Conservation (phyloP, 2,329 filamentous ascomycete genomes). For the Trichophyton schoenleinii region DNA sequence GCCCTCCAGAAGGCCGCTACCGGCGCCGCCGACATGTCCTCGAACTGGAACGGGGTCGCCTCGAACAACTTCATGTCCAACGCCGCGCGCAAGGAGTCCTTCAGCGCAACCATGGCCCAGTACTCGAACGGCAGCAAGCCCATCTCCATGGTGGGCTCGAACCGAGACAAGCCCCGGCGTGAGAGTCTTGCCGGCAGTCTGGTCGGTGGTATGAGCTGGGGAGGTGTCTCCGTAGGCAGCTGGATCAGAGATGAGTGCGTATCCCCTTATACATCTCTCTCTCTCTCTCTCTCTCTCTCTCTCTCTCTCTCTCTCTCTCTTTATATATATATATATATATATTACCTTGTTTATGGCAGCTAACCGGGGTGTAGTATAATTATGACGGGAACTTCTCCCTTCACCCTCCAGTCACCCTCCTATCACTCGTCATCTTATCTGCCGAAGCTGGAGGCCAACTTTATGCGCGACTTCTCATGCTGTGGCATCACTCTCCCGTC, state of each 20-base stretch:
- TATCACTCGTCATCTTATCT: conserved; percentile 95
- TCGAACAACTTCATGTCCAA: conserved; percentile 27
- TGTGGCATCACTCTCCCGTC: conserved; percentile 82
- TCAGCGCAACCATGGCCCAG: conserved; percentile 39
- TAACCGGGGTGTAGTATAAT: conserved; percentile 52
- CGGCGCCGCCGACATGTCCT: conserved; percentile 30
- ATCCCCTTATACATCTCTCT: conserved; percentile 1
- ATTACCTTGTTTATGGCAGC: background rate
- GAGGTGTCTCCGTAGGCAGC: conserved; percentile 86
- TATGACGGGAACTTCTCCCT: conserved; percentile 94
- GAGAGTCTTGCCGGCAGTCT: conserved; percentile 51
- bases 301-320: background rate
- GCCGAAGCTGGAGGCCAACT: conserved; percentile 90
- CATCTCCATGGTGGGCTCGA: conserved; percentile 44
- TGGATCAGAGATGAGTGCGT: conserved; percentile 98
- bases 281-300: no score
- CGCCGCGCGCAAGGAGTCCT: conserved; percentile 42
- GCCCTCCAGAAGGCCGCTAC: conserved; percentile 42
- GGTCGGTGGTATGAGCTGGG: conserved; percentile 85
- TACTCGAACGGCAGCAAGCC: conserved; percentile 47
- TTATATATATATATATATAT: background rate
- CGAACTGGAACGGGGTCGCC: conserved; percentile 31
- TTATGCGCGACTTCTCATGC: conserved; percentile 94
- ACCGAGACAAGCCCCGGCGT: conserved; percentile 40
- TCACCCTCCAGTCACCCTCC: conserved; percentile 78